Conservation (phyloP, 2,329 filamentous ascomycete species). For the Trichophyton mentagrophytes region DNA sequence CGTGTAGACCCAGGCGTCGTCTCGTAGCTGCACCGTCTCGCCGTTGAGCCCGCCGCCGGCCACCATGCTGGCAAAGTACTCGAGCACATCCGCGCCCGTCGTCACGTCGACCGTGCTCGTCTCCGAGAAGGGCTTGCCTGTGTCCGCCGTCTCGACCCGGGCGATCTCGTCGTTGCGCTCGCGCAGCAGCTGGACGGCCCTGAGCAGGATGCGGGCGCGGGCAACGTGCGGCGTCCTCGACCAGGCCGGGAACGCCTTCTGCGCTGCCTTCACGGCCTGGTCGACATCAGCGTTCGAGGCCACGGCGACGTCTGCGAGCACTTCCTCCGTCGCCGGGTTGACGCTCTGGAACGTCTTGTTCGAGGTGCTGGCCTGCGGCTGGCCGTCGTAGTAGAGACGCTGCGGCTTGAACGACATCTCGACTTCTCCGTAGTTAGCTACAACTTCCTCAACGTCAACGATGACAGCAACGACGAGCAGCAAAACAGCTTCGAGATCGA, state of each 20-base stretch:
- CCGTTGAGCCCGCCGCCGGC: slow-evolving; percentile 68
- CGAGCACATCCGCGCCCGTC: slow-evolving; percentile 72
- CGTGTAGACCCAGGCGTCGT: slow-evolving; percentile 70
- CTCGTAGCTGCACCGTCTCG: slow-evolving; percentile 59
- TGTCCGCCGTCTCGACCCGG: slow-evolving; percentile 67
- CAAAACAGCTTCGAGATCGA: background rate
- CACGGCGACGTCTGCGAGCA: slow-evolving; percentile 58
- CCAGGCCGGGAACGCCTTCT: slow-evolving; percentile 62
- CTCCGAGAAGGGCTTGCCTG: slow-evolving; percentile 74
- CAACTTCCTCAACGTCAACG: background rate
- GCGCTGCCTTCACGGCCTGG: slow-evolving; percentile 57
- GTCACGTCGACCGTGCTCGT: slow-evolving; percentile 72
- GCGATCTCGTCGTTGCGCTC: slow-evolving; percentile 69
- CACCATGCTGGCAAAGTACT: slow-evolving; percentile 73
- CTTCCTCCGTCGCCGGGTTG: slow-evolving; percentile 57
- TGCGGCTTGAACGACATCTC: background rate
- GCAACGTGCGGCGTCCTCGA: slow-evolving; percentile 60
- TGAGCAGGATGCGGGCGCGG: slow-evolving; percentile 65
- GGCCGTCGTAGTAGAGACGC: slow-evolving; percentile 60
- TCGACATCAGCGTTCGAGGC: slow-evolving; percentile 57
- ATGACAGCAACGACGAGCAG: background rate
- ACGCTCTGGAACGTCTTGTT: slow-evolving; percentile 56
- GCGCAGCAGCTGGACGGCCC: slow-evolving; percentile 60
- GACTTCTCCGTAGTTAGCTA: background rate
- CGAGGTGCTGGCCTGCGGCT: slow-evolving; percentile 48